Evolutionary conservation across 169 alveolate species (phyloP).

Genomic region (Plasmodium vivax): DNA sequence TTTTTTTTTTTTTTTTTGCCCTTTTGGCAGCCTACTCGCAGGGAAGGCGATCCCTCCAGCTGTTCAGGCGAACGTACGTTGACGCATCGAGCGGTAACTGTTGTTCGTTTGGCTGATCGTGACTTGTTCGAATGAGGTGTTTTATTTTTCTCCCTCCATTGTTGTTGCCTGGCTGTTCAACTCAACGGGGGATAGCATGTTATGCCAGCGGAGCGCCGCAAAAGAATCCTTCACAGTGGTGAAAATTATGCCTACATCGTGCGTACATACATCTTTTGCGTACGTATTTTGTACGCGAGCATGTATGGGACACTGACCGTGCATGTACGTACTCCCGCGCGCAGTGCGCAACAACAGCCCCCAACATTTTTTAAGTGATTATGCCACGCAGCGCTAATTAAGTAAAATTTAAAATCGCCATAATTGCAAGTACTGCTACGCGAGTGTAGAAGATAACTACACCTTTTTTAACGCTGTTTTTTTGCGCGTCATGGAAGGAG

Average conservation of each 20-base stretch:
- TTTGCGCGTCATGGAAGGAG: not conserved
- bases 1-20: not conserved
- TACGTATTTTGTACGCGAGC: not conserved
- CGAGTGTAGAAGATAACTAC: not conserved
- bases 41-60: not conserved
- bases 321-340: not conserved
- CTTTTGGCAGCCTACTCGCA: not conserved
- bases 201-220: not conserved
- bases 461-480: not conserved
- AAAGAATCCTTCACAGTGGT: not conserved
- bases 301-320: not conserved
- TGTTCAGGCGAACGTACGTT: not conserved
- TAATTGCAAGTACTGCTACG: not conserved
- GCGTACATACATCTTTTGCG: not conserved
- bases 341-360: not conserved
- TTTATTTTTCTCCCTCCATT: not conserved
- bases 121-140: not conserved
- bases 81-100: not conserved
- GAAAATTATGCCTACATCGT: not conserved
- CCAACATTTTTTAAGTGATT: not conserved
- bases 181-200: not conserved
- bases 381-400: not conserved
- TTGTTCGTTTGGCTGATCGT: not conserved
- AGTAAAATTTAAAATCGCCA: not conserved
- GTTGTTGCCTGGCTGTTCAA: not conserved